A percentile compares a stretch with the other conserved stretches of the same genome.
These are phyloP conservation scores for Xylariomycetidae sp. DNA, from an alignment of 2,329 filamentous ascomycete species.

Conservation along the genomic window DNA sequence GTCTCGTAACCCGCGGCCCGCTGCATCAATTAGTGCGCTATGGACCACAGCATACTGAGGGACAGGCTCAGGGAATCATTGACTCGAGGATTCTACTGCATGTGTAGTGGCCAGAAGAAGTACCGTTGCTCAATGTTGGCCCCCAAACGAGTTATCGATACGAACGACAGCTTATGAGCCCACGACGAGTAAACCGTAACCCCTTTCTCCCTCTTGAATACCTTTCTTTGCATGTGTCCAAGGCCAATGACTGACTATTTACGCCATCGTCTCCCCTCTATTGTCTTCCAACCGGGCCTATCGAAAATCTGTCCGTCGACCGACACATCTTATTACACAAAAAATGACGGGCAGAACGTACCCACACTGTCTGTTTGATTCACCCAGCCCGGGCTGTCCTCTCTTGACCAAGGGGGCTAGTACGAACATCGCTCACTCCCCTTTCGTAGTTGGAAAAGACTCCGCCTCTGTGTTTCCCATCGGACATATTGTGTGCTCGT, in stretches of 20 bases:
- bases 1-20: constrained; percentile 27
- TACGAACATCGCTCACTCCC: no score
- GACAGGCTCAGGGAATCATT: constrained; percentile 25
- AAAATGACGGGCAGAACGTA: no score
- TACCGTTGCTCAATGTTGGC: constrained; percentile 10
- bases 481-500: constrained; percentile 36
- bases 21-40: constrained; percentile 32
- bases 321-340: no score
- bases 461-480: constrained; percentile 31
- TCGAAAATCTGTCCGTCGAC: no score
- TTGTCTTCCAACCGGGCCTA: constrained; percentile 8
- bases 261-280: constrained; percentile 7
- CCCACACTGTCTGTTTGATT: no score
- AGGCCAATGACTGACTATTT: constrained; percentile 8
- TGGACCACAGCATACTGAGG: constrained; percentile 26
- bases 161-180: no score
- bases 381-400: no score
- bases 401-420: no score
- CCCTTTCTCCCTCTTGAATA: no score
- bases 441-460: constrained; percentile 16
- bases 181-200: no score
- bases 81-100: constrained; percentile 34
- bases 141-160: no score
- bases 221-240: no score
- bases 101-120: constrained; percentile 14